Evolutionary conservation across 2,329 filamentous ascomycete genomes (phyloP), one percentile per base, ranked within the genome.

Genomic region (Aspergillus tamarii): DNA sequence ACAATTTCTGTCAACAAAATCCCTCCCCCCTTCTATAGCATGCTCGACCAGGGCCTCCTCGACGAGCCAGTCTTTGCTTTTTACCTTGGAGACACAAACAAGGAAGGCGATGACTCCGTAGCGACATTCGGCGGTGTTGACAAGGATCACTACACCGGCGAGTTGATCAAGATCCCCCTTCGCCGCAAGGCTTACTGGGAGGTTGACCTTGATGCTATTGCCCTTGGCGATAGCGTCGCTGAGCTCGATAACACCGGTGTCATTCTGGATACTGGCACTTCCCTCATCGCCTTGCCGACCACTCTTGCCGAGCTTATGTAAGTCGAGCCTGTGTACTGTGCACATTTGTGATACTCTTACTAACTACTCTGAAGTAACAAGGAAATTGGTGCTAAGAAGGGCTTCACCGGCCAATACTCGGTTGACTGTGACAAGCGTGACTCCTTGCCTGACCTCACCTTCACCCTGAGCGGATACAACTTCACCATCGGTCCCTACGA

Each of bases 141-240:
- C 80, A 84, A 93, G 83, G 83, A 84, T 76, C 93, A 95, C 85
- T 91, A 87, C 81, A 89, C 86, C 45, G 95, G 95, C 75, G 90
- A 98, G 81, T 87, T 99, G 74, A 92, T 89, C 78, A 96, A 93
- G 80, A 93, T 99, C 71, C 95, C 95, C 61, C 88, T 99, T 72
- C 92, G 95, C 80, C 92, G 95, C 79, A 98, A 98, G 90, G 95
- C 95, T 57, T 99, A 99, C 88, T 99, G 95, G 95, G 95, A 99
- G 87, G 94, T 99, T 61, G 94, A 98, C 75, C 89, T 99, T 66
- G 90, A 98, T 75, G 86, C 93, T 68, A 95, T 99, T 82, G 89
- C 91, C 61, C 93, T 97, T 69, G 96, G 95, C 73, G 87, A 94
- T 59, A 88, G 91, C 76, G 89, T 88, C 70, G 94, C 94, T 66